phyloP scores from a whole-genome alignment of 352 stramenopile species.

The Phytopythium cucurbitacearum region DNA sequence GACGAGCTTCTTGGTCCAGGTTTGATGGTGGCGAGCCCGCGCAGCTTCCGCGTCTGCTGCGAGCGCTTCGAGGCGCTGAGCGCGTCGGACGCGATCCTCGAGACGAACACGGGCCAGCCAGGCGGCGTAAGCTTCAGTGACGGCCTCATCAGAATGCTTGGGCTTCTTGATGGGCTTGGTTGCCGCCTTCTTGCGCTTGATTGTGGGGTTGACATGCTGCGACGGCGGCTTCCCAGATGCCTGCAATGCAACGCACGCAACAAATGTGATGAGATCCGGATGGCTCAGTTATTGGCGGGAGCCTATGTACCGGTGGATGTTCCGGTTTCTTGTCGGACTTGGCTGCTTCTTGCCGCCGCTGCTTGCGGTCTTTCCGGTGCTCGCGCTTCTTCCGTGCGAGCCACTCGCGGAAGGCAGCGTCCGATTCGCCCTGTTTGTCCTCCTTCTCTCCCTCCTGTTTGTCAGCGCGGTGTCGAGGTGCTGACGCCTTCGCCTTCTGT shows the following conservation, averaged over 20 bases:
- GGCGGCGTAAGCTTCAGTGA: constrained; percentile 18
- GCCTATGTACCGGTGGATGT: no score
- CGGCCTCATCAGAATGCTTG: constrained; percentile 5
- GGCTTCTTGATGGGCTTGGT: constrained; percentile 2
- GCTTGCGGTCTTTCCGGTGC: constrained; percentile 1
- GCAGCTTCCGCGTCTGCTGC: constrained; percentile 20
- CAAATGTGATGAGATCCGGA: no score
- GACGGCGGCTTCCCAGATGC: constrained; percentile 30
- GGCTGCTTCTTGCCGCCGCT: constrained; percentile 1
- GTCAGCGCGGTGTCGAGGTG: background rate
- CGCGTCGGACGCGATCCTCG: constrained; percentile 41
- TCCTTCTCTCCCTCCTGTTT: constrained; percentile 2
- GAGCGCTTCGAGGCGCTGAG: constrained; percentile 21
- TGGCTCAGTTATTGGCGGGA: no score
- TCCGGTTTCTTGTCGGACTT: constrained; percentile 5
- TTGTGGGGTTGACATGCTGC: constrained; percentile 45
- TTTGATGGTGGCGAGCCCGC: constrained; percentile 29
- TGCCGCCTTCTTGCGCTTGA: constrained; percentile 10
- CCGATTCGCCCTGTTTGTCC: constrained; percentile 18
- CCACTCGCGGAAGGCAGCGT: constrained; percentile 38
- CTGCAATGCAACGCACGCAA: background rate
- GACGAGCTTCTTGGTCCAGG: constrained; percentile 60
- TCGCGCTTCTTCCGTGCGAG: constrained; percentile 26
- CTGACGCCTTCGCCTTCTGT: background rate
- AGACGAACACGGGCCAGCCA: constrained; percentile 46